Conservation (phyloP, 257 asterid species). For the Scutellaria baicalensis region DNA sequence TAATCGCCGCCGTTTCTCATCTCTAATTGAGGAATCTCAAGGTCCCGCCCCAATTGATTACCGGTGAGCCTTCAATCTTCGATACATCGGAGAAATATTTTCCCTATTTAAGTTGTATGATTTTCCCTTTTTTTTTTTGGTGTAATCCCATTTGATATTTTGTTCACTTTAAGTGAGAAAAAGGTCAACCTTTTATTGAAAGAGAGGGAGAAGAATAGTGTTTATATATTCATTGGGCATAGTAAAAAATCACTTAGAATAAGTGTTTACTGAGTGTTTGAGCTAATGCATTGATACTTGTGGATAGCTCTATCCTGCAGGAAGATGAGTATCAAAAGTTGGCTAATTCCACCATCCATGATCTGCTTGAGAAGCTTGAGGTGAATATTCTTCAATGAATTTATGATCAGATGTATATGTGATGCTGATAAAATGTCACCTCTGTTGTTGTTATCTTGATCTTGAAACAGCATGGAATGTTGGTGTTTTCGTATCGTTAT, state of each 20-base stretch:
- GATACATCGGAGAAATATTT: neutral
- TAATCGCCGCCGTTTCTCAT: slow-evolving; percentile 32
- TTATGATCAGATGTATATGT: neutral
- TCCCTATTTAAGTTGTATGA: neutral
- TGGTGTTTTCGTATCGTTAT: neutral
- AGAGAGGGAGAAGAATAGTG: neutral
- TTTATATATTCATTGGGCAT: neutral
- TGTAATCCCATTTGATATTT: neutral
- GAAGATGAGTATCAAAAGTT: slow-evolving; percentile 73
- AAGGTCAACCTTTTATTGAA: neutral
- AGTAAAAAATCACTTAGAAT: neutral
- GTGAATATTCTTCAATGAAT: slow-evolving; percentile 18
- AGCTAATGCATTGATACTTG: slow-evolving; percentile 12
- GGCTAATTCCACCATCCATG: slow-evolving; percentile 78
- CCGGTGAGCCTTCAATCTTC: slow-evolving; percentile 25
- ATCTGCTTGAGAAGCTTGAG: slow-evolving; percentile 79
- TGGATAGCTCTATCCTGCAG: slow-evolving; percentile 55
- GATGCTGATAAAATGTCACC: neutral
- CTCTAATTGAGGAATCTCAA: slow-evolving; percentile 28
- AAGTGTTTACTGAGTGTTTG: neutral
- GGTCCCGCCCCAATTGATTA: slow-evolving; percentile 55
- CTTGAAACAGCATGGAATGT: neutral
- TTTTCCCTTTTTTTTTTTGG: neutral
- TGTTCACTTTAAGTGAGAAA: neutral
- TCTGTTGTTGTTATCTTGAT: neutral